Percentiles rank a stretch among this genome's conserved stretches.
These are phyloP conservation scores for Gyromitra esculenta DNA, from an alignment of 2,329 filamentous ascomycete species.

Conservation along the genomic window DNA sequence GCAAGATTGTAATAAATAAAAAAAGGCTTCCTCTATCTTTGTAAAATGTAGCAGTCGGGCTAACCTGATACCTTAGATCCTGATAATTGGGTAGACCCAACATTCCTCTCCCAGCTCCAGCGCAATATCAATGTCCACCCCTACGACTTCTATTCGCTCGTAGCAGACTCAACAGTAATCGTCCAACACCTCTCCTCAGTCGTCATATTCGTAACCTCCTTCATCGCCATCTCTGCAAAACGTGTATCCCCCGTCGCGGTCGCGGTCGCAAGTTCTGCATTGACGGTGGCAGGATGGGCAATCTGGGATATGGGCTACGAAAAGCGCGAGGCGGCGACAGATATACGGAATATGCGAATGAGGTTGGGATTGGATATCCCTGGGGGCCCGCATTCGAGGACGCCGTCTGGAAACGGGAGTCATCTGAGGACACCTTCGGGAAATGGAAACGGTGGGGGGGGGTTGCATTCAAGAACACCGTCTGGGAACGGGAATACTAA, in stretches of 20 bases:
- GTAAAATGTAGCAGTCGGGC: not conserved
- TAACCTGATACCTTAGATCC: conserved; percentile 69
- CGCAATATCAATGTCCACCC: conserved; percentile 91
- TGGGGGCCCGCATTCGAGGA: conserved; percentile 42
- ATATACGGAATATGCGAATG: conserved; percentile 55
- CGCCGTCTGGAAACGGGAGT: conserved; percentile 58
- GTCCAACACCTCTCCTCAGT: conserved; percentile 97
- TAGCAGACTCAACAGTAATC: conserved; percentile 94
- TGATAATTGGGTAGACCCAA: conserved; percentile 98
- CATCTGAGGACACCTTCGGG: conserved; percentile 28
- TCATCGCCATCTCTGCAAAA: conserved; percentile 87
- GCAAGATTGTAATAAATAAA: conserved; percentile 74
- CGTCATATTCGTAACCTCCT: conserved; percentile 92
- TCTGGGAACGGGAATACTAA: conserved; percentile 57
- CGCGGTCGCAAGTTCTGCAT: conserved; percentile 82
- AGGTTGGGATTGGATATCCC: conserved; percentile 47
- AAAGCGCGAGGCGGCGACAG: conserved; percentile 65
- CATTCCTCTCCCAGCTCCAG: conserved; percentile 94
- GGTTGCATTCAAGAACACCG: conserved; percentile 48
- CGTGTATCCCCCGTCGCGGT: conserved; percentile 90
- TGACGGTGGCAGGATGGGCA: conserved; percentile 86
- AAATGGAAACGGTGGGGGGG: conserved; percentile 33
- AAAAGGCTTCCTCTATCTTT: conserved; percentile 58
- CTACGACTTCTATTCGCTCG: conserved; percentile 97
- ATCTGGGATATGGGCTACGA: conserved; percentile 92